phyloP scores from a whole-genome alignment of 208 protist species.

The Crithidia thermophila region DNA sequence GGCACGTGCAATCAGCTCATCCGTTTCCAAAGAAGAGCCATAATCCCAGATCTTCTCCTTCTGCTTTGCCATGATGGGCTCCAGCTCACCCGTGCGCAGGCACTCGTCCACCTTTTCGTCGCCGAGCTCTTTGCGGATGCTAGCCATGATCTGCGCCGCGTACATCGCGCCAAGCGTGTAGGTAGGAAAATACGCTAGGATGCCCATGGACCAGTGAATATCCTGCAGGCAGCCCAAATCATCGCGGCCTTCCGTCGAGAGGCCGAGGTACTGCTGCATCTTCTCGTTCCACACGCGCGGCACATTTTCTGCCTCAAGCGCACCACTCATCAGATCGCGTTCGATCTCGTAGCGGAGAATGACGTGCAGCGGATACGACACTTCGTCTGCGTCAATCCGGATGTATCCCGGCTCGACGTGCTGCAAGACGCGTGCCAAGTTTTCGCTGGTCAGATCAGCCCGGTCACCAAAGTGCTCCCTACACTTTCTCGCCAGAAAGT shows the following conservation, averaged over 20 bases:
- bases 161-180: slow-evolving; percentile 87
- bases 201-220: slow-evolving; percentile 79
- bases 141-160: slow-evolving; percentile 79
- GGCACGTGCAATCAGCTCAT: slow-evolving; percentile 81
- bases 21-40: slow-evolving; percentile 55
- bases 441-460: slow-evolving; percentile 50
- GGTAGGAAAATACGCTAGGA: slow-evolving; percentile 89
- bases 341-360: slow-evolving; percentile 92
- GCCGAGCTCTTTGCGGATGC: slow-evolving; percentile 66
- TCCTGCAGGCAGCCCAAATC: slow-evolving; percentile 89
- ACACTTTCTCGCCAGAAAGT: slow-evolving; percentile 56
- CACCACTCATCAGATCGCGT: slow-evolving; percentile 80
- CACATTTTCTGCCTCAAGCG: slow-evolving; percentile 74
- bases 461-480: slow-evolving; percentile 59
- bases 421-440: slow-evolving; percentile 52
- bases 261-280: slow-evolving; percentile 88
- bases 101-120: slow-evolving; percentile 51
- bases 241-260: slow-evolving; percentile 76
- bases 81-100: slow-evolving; percentile 65
- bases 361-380: slow-evolving; percentile 92
- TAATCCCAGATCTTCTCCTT: slow-evolving; percentile 79
- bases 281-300: slow-evolving; percentile 86
- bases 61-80: slow-evolving; percentile 67
- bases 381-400: slow-evolving; percentile 87
- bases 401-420: slow-evolving; percentile 73